Evolutionary conservation across 257 asterid genomes (phyloP).

Genomic region (Solanum tacnaense): DNA sequence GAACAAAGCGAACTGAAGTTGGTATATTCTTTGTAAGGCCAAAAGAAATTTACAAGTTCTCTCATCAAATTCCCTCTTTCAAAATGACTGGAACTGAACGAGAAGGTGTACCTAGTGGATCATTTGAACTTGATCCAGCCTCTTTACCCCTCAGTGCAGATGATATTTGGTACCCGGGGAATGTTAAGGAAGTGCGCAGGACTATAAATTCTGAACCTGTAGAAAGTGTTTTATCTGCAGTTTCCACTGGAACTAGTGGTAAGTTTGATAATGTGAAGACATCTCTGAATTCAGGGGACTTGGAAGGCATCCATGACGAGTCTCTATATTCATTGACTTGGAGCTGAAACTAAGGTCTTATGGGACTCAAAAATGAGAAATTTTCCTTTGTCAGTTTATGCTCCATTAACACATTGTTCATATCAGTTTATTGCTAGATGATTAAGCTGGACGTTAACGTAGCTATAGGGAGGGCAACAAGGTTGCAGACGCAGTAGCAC

Average conservation of each 20-base stretch:
- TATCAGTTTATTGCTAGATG: not conserved
- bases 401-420: too few relatives aligned
- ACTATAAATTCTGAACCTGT: conserved; percentile 2
- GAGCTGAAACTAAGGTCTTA: not conserved
- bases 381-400: not conserved
- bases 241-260: not conserved
- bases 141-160: conserved; percentile 39
- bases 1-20: not conserved
- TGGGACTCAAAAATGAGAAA: not conserved
- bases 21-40: conserved; percentile 18
- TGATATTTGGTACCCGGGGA: conserved; percentile 29
- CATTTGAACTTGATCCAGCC: conserved; percentile 78
- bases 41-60: conserved; percentile 34
- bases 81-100: conserved; percentile 48
- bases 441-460: not conserved
- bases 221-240: not conserved
- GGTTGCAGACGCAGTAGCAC: not conserved
- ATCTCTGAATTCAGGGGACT: conserved; percentile 5
- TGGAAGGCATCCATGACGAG: not conserved
- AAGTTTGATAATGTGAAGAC: not conserved
- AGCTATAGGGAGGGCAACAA: not conserved
- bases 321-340: not conserved
- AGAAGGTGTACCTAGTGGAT: conserved; percentile 57
- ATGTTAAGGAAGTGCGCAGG: not conserved
- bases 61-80: conserved; percentile 43